Evolutionary conservation across 2,329 filamentous ascomycete species (phyloP), one percentile per base, ranked within the genome.

Genomic region (Lecanicillium sp.): DNA sequence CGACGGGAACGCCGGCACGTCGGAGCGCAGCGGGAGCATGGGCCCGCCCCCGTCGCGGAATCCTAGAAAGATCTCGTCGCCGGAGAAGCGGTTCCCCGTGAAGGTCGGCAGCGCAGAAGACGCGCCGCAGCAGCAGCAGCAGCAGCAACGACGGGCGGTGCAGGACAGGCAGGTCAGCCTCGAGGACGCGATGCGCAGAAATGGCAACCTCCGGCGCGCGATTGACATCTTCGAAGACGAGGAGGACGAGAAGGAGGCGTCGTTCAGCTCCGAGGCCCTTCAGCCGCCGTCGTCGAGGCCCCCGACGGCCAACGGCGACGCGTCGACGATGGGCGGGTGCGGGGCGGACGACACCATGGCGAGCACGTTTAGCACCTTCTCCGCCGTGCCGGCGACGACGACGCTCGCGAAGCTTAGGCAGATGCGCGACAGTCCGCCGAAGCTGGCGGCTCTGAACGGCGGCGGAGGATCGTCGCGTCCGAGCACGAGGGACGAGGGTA

Each of bases 361-460:
- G 65, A 95, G 88, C 74, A 84, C 84, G 3, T 86, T 95, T 62
- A 95, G 89, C 70, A 82, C 78, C 11, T 96, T 96, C 66, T 96
- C 91, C 1, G 89, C 88, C 8, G 81, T 95, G 46, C 89, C 89
- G 5, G 88, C 91, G 58, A 81, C 93, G 80, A 93, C 89, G 17
- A 83, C 84, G 58, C 89, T 94, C 59, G 84, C 87, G 8, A 83
- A 82, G 54, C 69, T 93, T 47, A 81, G 83, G 48, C 79, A 84
- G 52, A 26, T 40, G 36, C 36, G n/a, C n/a, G n/a, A 39, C 21
- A 85, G 76, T 35, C 81, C 83, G 12, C 70, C 72, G 20, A 84
- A 79, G 58, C 64, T 66, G 57, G 71, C 67, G 53, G 66, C 68
- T 70, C 33, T 65, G 69, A 4, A 55, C 57, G 5, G 65, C 66